Conservation (phyloP, 169 alveolate species). For the Babesia divergens region DNA sequence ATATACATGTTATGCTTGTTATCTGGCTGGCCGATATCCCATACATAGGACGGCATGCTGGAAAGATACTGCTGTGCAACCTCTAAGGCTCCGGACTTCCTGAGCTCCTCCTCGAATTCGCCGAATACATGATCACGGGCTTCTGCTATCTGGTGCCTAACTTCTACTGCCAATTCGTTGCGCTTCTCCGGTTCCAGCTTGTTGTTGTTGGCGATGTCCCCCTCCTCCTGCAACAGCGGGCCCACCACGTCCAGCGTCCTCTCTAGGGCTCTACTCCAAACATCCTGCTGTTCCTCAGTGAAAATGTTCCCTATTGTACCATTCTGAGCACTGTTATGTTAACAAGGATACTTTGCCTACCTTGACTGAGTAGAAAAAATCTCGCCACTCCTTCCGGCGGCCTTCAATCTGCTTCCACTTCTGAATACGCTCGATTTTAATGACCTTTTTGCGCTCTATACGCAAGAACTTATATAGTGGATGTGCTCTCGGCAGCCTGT, state of each 20-base stretch:
- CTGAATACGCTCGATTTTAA: conserved; percentile 43
- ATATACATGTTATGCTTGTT: conserved; percentile 60
- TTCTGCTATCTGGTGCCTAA: conserved; percentile 58
- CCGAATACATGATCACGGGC: conserved; percentile 49
- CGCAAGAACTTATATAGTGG: conserved; percentile 62
- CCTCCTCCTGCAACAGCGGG: conserved; percentile 62
- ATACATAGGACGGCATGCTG: conserved; percentile 64
- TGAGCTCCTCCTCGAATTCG: conserved; percentile 25
- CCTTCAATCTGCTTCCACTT: conserved; percentile 36
- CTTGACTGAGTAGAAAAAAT: conserved; percentile 54
- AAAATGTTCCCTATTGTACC: conserved; percentile 67
- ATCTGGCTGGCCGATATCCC: conserved; percentile 75
- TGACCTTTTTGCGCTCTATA: conserved; percentile 47
- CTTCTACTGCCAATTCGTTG: conserved; percentile 61
- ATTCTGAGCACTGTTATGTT: conserved; percentile 45
- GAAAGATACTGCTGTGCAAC: conserved; percentile 44
- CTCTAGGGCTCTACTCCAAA: conserved; percentile 52
- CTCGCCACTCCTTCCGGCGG: conserved; percentile 61
- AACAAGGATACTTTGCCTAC: neutral
- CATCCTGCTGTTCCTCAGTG: conserved; percentile 66
- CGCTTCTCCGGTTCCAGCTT: conserved; percentile 64
- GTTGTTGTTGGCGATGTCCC: conserved; percentile 50
- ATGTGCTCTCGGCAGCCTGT: conserved; percentile 60
- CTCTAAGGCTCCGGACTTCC: conserved; percentile 45
- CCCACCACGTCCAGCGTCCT: conserved; percentile 55